phyloP scores from a whole-genome alignment of 2,329 filamentous ascomycete species.

The Ceratocystis lukuohia region DNA sequence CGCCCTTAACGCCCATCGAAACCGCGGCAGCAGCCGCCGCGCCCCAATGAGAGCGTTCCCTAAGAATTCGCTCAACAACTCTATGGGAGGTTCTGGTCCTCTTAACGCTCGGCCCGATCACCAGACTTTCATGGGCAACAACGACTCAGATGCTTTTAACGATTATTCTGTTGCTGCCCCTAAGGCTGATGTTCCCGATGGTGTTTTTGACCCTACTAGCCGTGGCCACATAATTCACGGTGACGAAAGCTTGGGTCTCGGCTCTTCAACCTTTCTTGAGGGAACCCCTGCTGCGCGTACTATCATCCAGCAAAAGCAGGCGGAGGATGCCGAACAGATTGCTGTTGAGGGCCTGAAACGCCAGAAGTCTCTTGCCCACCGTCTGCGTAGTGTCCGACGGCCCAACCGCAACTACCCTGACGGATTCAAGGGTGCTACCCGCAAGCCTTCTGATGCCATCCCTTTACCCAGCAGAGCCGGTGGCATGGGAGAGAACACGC shows the following conservation, averaged over 20 bases:
- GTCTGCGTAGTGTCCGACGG: slow-evolving; percentile 72
- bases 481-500: slow-evolving; percentile 15
- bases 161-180: slow-evolving; percentile 49
- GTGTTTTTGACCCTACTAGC: slow-evolving; percentile 53
- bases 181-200: slow-evolving; percentile 24
- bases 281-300: slow-evolving; percentile 75
- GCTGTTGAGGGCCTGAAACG: slow-evolving; percentile 53
- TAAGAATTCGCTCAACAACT: slow-evolving; percentile 83
- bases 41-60: slow-evolving; percentile 96
- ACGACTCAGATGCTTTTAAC: slow-evolving; percentile 69
- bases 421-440: slow-evolving; percentile 27
- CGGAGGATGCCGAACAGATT: slow-evolving; percentile 47
- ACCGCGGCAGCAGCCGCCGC: slow-evolving; percentile 65
- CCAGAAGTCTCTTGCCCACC: slow-evolving; percentile 90
- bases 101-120: slow-evolving; percentile 71
- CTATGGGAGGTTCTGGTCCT: slow-evolving; percentile 74
- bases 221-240: slow-evolving; percentile 67
- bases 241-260: slow-evolving; percentile 67
- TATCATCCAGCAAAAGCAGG: slow-evolving; percentile 63
- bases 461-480: slow-evolving; percentile 17
- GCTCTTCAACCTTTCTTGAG: slow-evolving; percentile 90
- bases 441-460: slow-evolving; percentile 30
- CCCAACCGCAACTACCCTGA: slow-evolving; percentile 28
- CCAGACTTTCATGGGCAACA: slow-evolving; percentile 69
- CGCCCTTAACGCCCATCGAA: slow-evolving; percentile 87